Base-by-base conservation (phyloP, 805 yeast genomes). In the Yarrowia sp. region DNA sequence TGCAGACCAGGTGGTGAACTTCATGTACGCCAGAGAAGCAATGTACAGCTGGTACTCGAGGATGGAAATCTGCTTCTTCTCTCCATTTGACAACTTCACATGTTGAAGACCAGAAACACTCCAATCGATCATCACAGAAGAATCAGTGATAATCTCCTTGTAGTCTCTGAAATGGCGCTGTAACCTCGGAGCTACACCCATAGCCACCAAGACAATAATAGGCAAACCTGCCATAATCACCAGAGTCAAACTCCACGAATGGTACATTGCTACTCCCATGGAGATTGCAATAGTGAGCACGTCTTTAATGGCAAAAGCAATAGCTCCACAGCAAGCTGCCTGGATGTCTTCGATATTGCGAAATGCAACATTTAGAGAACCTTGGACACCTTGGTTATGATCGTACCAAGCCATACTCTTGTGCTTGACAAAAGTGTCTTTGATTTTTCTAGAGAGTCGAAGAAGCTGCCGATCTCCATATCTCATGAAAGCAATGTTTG, bases 161-260 rank as follows among this genome's bases (percentile, higher is more conserved):
- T 92, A 95, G 17, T 68, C 58, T 3, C 73, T 71, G 1, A 90
- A 81, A 67, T 77, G 80, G 38, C 73, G 77, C 61, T 81, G 83
- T 13, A 88, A 81, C 38, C 80, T 72, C 14, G 71, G 77, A 0
- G 92, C 85, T 65, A 87, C 82, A 0, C 80, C 39, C 41, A 77
- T 74, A 1, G 88, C 84, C 2, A 82, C 67, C 0, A 80, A 8
- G 0, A 79, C 79, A 65, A 93, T 83, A 0, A 92, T 38, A 0
- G 99, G 99, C 4, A 90, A 69, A 3, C 88, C 80, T 1, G 90
- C 86, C 66, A 93, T 71, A n/a, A 88, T 84, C 1, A 95, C 83
- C 31, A 95, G 75, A 0, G 98, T 89, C 10, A 95, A 79, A 3
- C 89, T 81, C 98, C 98, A 93, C 2, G 96, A 89, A 67, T 85